Evolutionary conservation across 108 stramenopile genomes (phyloP), one percentile per base, ranked within the genome.

Genomic region (Pseudonitzschia multiseries): DNA sequence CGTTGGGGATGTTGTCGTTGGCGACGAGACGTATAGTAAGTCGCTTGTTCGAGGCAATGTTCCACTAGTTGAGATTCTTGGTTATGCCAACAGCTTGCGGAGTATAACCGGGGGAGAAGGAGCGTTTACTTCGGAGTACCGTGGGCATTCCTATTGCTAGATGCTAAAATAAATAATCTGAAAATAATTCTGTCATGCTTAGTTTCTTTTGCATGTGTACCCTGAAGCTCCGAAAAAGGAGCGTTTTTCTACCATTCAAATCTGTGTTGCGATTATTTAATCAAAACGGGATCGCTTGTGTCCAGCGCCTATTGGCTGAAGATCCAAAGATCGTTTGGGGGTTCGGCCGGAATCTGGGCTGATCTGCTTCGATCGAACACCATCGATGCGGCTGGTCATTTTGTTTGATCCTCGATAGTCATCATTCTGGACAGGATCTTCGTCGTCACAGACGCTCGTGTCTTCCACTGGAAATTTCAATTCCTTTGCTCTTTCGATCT

Each of bases 101-200:
- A 91, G 89, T 65, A 53, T 96, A 24, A 96, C 94, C 36, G 89
- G 80, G 69, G 94, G 94, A 36, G 91, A 93, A 75, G 94, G 88
- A 36, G 83, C 83, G 12, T 96, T 96, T 76, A 81, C 90, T 15
- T 87, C 92, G 4, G 94, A 96, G 67, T 93, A 93, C 77, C 90
- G 86, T 59, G 90, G 93, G 0, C 93, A 94, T 79, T 81, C 82
- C 17, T 76, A 76, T 17, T 81, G 83, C 42, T 77, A 33, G 29
- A 24, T 2, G 4, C 18, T 3, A 14, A 48, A 48, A 48, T 14
- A 6, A 36, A 36, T 36, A 36, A 48, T 48, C 18, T 14, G 46
- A 48, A 18, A 14, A 48, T 18, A 48, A 5, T 14, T 3, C 4
- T 10, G 18, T 18, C 18, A 18, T 48, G 18, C 18, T 48, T 48